Percentiles rank a stretch among this genome's conserved stretches.
These are phyloP conservation scores for Tricladium varicosporioides DNA, from an alignment of 2,329 filamentous ascomycete genomes.

Conservation along the genomic window DNA sequence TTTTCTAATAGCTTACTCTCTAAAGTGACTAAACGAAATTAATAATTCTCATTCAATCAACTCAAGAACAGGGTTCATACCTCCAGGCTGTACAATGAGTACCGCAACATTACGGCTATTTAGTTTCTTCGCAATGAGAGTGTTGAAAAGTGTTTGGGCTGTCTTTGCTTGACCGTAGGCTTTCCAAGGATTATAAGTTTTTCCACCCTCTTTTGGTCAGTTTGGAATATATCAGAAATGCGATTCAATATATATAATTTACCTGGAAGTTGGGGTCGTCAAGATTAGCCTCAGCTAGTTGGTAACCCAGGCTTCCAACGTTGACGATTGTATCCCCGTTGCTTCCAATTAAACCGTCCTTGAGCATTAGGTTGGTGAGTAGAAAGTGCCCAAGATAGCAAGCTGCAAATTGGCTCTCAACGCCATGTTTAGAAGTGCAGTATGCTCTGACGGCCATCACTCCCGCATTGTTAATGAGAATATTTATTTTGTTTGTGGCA, in stretches of 20 bases:
- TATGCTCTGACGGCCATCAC: slow-evolving; percentile 39
- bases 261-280: slow-evolving; percentile 16
- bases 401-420: slow-evolving; percentile 33
- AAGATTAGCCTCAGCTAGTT: slow-evolving; percentile 41
- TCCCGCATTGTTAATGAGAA: slow-evolving; percentile 43
- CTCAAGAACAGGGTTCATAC: not conserved
- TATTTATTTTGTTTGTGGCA: slow-evolving; percentile 38
- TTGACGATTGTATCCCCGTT: slow-evolving; percentile 37
- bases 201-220: too few relatives aligned
- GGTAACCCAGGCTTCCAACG: slow-evolving; percentile 44
- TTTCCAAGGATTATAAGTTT: slow-evolving; percentile 33
- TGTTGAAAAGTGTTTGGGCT: slow-evolving; percentile 35
- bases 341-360: slow-evolving; percentile 19
- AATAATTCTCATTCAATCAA: too few relatives aligned
- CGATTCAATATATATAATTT: too few relatives aligned
- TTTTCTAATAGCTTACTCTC: not conserved
- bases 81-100: slow-evolving; percentile 33
- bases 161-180: slow-evolving; percentile 38
- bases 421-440: slow-evolving; percentile 36
- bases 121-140: slow-evolving; percentile 28
- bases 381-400: slow-evolving; percentile 34
- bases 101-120: slow-evolving; percentile 24
- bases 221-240: too few relatives aligned
- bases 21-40: not conserved
- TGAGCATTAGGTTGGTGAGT: slow-evolving; percentile 30